Evolutionary conservation across 1,284 basidiomycete genomes (phyloP), one percentile per base, ranked within the genome.

Genomic region (Fomitiporia mediterranea): DNA sequence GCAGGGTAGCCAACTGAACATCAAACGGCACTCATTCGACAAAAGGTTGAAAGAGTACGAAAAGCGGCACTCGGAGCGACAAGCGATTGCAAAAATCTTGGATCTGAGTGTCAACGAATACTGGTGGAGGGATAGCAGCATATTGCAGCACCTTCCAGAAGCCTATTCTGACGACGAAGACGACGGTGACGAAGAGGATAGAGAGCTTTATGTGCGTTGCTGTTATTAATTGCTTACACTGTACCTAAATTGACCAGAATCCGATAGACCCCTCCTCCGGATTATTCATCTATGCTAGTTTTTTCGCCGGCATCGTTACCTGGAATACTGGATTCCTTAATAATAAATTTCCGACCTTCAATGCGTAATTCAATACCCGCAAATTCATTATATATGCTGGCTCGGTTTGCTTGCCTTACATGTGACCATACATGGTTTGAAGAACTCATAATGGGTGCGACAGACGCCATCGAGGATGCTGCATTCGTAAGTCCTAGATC

Each of bases 391-490:
- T 94, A 89, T 68, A 81, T 92, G 71, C 78, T 93, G 44, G 84
- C 90, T n/a, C 82, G 91, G 44, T 96, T 95, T 70, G 93, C 93
- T 23, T 86, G 84, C 62, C 73, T 93, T 54, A 85, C 83, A 15
- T 94, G 92, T 65, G 91, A 94, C 69, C 85, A 89, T 63, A 81
- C 80, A 3, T 94, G 94, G 88, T 75, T 98, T 23, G 95, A 98
- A 69, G 94, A 96, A 67, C 76, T 99, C 46, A 80, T 98, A 52
- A 82, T 94, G 38, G 89, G 91, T 11, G 91, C 93, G 0, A 89
- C 95, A 28, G 94, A 98, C 68, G 78, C 86, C 34, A 95, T 99
- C 44, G 95, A 99, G 70, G 89, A 91, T 53, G 83, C 82, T 15
- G 89, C 97, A 61, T 96, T 95, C 69, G 93, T 95, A 68, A 74